A percentile compares a stretch with the other conserved stretches of the same genome.
Conservation (phyloP, 257 asterid species). For the Scutellaria baicalensis region DNA sequence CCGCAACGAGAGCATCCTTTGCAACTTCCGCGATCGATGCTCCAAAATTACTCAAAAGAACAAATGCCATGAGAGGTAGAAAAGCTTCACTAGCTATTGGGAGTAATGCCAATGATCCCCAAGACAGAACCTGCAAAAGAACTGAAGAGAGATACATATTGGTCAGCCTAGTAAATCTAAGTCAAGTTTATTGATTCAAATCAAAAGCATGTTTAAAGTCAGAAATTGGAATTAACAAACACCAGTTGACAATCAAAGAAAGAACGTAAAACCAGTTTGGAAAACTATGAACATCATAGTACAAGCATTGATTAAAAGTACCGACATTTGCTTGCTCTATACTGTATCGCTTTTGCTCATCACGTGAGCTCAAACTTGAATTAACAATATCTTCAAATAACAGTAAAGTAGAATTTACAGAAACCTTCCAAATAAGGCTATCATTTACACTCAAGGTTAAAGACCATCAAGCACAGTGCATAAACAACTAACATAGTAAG, state of each 20-base stretch:
- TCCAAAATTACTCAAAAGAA: slow-evolving; percentile 66
- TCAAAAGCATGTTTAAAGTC: background rate
- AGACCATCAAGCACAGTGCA: background rate
- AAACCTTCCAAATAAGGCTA: slow-evolving; percentile 4
- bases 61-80: slow-evolving; percentile 51
- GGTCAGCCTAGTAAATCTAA: background rate
- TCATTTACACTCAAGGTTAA: background rate
- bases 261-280: background rate
- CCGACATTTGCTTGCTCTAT: slow-evolving; percentile 10
- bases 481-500: background rate
- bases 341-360: background rate
- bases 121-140: slow-evolving; percentile 65
- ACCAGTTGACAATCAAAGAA: background rate
- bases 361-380: background rate
- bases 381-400: slow-evolving; percentile 12
- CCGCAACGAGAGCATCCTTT: slow-evolving; percentile 77
- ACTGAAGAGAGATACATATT: slow-evolving; percentile 31
- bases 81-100: slow-evolving; percentile 58
- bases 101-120: slow-evolving; percentile 72
- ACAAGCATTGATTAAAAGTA: background rate
- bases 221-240: background rate
- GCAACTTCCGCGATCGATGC: slow-evolving; percentile 87
- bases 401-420: slow-evolving; percentile 7
- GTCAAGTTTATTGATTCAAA: background rate
- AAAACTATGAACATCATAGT: background rate